A percentile compares a stretch with the other conserved stretches of the same genome.
Evolutionary conservation across 179 eudicot genomes (phyloP).

Genomic region (Silene coronaria): DNA sequence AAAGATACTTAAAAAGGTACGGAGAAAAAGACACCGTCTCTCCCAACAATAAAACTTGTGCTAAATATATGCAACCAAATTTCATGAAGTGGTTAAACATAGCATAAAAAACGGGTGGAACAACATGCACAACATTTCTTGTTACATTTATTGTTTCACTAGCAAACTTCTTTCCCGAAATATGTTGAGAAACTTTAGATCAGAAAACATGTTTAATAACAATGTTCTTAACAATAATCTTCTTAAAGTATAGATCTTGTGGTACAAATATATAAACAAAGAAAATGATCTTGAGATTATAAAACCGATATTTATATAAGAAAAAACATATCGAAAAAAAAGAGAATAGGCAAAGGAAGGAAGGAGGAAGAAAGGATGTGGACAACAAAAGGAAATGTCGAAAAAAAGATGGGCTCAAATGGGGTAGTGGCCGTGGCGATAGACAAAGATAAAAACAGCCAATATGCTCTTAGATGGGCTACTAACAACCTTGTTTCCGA

Average conservation of each 20-base stretch:
- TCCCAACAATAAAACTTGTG: no score
- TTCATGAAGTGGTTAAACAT: slow-evolving; percentile 22
- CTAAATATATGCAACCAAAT: slow-evolving; percentile 12
- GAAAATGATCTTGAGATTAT: no score
- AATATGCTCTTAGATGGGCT: slow-evolving; percentile 68
- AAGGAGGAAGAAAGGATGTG: no score
- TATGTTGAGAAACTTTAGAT: no score
- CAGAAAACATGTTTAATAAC: no score
- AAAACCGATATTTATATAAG: no score
- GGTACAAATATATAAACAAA: no score
- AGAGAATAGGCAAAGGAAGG: neutral
- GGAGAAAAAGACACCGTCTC: no score
- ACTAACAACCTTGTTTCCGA: slow-evolving; percentile 57
- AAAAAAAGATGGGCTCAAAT: slow-evolving; percentile 32
- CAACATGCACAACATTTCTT: slow-evolving; percentile 13
- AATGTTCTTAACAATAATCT: slow-evolving; percentile 2
- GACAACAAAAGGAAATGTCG: slow-evolving; percentile 21
- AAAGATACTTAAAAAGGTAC: no score
- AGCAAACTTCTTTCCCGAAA: neutral
- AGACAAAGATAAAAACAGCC: slow-evolving; percentile 72
- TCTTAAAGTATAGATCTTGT: no score
- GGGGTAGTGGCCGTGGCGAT: slow-evolving; percentile 82
- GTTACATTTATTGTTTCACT: neutral
- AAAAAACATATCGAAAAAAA: no score
- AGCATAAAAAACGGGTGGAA: slow-evolving; percentile 23